phyloP scores from a whole-genome alignment of 169 alveolate genomes.

The Plasmodium inui region DNA sequence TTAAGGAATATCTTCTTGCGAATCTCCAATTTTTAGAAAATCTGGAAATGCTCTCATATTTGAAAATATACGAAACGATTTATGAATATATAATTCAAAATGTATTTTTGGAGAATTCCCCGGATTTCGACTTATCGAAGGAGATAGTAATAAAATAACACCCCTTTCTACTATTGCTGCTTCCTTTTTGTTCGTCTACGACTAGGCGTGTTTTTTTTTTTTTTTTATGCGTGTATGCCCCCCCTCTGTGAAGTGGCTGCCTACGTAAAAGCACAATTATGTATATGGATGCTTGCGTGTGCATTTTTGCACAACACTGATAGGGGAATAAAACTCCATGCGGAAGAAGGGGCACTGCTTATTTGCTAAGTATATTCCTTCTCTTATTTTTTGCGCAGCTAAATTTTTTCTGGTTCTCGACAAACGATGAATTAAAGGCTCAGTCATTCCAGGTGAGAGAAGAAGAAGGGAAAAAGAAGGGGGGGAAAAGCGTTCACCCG shows the following conservation, averaged over 20 bases:
- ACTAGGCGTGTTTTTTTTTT: neutral
- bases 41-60: neutral
- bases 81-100: constrained; percentile 20
- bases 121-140: constrained; percentile 36
- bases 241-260: neutral
- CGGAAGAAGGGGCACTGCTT: neutral
- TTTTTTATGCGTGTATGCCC: neutral
- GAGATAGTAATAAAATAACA: constrained; percentile 40
- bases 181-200: neutral
- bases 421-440: constrained; percentile 36
- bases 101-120: constrained; percentile 16
- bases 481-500: neutral
- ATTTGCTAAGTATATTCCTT: neutral
- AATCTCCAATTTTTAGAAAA: constrained; percentile 9
- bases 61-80: constrained; percentile 44
- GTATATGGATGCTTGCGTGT: neutral
- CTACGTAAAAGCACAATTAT: neutral
- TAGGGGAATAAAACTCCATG: neutral
- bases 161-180: neutral
- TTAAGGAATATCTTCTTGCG: neutral
- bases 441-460: constrained; percentile 25
- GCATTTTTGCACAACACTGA: neutral
- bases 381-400: constrained; percentile 22
- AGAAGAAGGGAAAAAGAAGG: neutral
- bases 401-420: constrained; percentile 50